A percentile compares a stretch with the other conserved stretches of the same genome.
phyloP scores from a whole-genome alignment of 495 filamentous ascomycete genomes.

The Penicillium cosmopolitanum region DNA sequence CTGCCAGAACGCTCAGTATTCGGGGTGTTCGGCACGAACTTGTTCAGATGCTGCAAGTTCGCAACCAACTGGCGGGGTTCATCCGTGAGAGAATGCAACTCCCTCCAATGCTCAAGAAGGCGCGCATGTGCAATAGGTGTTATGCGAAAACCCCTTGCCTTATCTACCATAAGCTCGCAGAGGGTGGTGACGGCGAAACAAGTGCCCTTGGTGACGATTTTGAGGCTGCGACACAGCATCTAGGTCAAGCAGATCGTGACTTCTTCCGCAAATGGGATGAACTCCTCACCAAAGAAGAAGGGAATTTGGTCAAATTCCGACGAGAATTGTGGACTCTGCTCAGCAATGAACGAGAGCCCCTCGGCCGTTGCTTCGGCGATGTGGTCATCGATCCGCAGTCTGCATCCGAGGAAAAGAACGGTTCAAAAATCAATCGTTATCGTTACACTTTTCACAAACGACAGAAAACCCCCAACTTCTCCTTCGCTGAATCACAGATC shows the following conservation, averaged over 20 bases:
- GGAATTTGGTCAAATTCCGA: conserved; percentile 77
- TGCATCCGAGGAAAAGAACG: conserved; percentile 63
- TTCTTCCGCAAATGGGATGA: conserved; percentile 96
- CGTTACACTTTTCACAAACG: conserved; percentile 80
- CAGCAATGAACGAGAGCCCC: conserved; percentile 82
- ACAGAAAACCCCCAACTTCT: conserved; percentile 60
- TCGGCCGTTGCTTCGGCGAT: conserved; percentile 76
- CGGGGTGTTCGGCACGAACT: conserved; percentile 83
- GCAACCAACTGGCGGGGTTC: conserved; percentile 86
- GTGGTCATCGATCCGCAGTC: conserved; percentile 81
- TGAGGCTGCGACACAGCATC: conserved; percentile 70
- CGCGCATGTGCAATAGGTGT: conserved; percentile 76
- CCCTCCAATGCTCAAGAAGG: conserved; percentile 81
- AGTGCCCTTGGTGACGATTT: conserved; percentile 77
- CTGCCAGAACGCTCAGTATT: conserved; percentile 80
- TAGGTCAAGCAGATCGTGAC: conserved; percentile 69
- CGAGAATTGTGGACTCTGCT: conserved; percentile 94
- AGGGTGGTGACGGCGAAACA: conserved; percentile 79
- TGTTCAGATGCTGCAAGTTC: conserved; percentile 92
- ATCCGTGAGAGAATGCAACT: conserved; percentile 78
- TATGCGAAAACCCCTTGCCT: conserved; percentile 90
- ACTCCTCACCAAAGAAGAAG: conserved; percentile 91
- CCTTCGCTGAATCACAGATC: conserved; percentile 91
- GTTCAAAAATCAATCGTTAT: conserved; percentile 86
- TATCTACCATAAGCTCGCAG: conserved; percentile 90